A percentile compares a stretch with the other conserved stretches of the same genome.
phyloP scores from a whole-genome alignment of 1,284 basidiomycete genomes.

The Hemileia vastatrix region DNA sequence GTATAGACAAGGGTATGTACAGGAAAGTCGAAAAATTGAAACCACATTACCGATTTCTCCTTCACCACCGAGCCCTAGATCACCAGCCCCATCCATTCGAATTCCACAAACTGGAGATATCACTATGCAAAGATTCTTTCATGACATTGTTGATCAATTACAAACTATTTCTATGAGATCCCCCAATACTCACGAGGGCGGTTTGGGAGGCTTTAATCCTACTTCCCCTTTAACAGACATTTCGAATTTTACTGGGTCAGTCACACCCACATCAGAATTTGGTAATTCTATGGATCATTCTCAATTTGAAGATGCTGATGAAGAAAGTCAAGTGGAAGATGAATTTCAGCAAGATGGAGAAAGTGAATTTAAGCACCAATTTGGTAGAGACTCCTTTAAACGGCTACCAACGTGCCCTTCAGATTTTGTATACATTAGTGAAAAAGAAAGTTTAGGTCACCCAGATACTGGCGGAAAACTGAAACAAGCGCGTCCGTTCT shows the following conservation, averaged over 20 bases:
- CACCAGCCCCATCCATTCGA: slow-evolving; percentile 31
- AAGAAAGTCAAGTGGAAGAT: neutral
- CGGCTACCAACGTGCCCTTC: slow-evolving; percentile 4
- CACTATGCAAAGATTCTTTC: slow-evolving; percentile 65
- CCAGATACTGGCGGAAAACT: too few species aligned
- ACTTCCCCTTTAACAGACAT: slow-evolving; percentile 10
- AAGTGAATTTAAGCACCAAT: slow-evolving; percentile 7
- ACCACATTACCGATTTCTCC: slow-evolving; percentile 27
- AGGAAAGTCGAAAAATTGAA: neutral
- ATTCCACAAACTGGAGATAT: slow-evolving; percentile 56
- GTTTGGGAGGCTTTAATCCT: slow-evolving; percentile 16
- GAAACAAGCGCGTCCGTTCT: too few species aligned
- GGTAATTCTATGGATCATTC: neutral
- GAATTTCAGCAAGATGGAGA: slow-evolving; percentile 11
- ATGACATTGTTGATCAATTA: slow-evolving; percentile 69
- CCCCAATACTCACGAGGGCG: slow-evolving; percentile 25
- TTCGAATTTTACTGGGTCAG: neutral
- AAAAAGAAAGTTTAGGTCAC: too few species aligned
- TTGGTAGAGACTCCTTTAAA: neutral
- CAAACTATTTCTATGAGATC: slow-evolving; percentile 56
- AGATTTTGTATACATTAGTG: slow-evolving; percentile 16
- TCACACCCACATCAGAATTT: too few species aligned
- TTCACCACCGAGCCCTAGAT: slow-evolving; percentile 25
- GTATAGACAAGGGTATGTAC: slow-evolving; percentile 28
- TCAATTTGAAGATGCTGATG: slow-evolving; percentile 24